Percentiles rank a stretch among this genome's conserved stretches.
Conservation (phyloP, 2,329 filamentous ascomycete species). For the Parastagonospora nodorum region DNA sequence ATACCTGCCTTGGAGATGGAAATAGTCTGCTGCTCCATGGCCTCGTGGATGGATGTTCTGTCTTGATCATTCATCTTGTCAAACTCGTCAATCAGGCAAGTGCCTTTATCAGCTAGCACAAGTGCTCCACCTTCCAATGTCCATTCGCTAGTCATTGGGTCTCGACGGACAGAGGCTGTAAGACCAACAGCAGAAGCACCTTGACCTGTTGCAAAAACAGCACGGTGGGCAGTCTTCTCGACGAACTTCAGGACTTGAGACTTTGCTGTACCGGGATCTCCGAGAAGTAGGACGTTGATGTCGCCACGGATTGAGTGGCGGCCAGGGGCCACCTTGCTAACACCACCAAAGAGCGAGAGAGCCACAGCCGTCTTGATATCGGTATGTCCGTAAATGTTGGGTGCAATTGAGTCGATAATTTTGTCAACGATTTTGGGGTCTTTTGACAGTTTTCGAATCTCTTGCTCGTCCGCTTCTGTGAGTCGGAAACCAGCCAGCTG, state of each 20-base stretch:
- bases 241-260: constrained; percentile 97
- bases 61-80: constrained; percentile 99
- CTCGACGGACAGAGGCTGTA: constrained; percentile 92
- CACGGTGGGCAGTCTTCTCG: constrained; percentile 94
- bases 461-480: constrained; percentile 91
- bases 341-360: constrained; percentile 90
- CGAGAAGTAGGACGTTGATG: constrained; percentile 95
- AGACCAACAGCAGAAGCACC: constrained; percentile 97
- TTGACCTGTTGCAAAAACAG: constrained; percentile 96
- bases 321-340: constrained; percentile 87
- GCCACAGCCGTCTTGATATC: constrained; percentile 98
- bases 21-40: constrained; percentile 99
- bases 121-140: constrained; percentile 94
- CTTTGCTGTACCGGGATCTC: constrained; percentile 97
- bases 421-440: constrained; percentile 93
- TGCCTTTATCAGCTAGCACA: constrained; percentile 91
- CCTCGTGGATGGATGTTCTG: constrained; percentile 96
- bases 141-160: constrained; percentile 96
- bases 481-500: constrained; percentile 95
- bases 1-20: constrained; percentile 99
- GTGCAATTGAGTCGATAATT: constrained; percentile 89
- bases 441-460: constrained; percentile 84
- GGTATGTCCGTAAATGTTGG: constrained; percentile 94
- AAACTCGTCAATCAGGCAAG: constrained; percentile 97
- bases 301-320: constrained; percentile 92